These are phyloP conservation scores for Pisolithus tinctorius DNA, from an alignment of 768 basidiomycete genomes.

Conservation along the genomic window DNA sequence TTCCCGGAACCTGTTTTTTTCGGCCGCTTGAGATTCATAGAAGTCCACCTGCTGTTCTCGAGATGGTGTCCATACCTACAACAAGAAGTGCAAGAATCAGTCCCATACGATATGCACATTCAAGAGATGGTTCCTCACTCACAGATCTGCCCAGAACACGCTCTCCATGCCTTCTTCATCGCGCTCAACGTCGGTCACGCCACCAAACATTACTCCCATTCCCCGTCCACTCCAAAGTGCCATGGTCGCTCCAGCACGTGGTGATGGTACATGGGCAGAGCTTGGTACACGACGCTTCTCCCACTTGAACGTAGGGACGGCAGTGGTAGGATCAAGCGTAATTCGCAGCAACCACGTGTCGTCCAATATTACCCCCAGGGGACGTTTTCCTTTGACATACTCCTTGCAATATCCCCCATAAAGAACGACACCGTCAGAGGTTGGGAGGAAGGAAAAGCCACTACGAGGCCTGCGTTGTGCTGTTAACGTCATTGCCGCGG, in stretches of 20 bases:
- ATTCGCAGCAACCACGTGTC: constrained; percentile 81
- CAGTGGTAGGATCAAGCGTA: constrained; percentile 19
- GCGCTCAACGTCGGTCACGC: constrained; percentile 81
- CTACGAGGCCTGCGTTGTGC: constrained; percentile 49
- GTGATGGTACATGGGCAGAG: constrained; percentile 43
- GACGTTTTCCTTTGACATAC: constrained; percentile 78
- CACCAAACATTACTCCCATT: constrained; percentile 80
- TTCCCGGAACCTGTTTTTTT: constrained; percentile 35
- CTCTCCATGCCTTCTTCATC: constrained; percentile 81
- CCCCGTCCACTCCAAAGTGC: constrained; percentile 61
- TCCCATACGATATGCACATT: background rate
- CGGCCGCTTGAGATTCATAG: constrained; percentile 59
- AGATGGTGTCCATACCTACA: constrained; percentile 73
- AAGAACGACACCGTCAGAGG: constrained; percentile 69
- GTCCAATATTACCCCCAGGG: constrained; percentile 80
- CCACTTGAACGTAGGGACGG: constrained; percentile 59
- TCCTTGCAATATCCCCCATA: constrained; percentile 92
- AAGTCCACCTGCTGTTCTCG: constrained; percentile 71
- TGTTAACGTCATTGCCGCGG: too few relatives aligned
- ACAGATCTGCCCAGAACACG: constrained; percentile 86
- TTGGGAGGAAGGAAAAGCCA: constrained; percentile 81
- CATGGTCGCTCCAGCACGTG: constrained; percentile 85
- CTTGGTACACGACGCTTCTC: constrained; percentile 77
- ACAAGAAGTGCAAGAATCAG: background rate
- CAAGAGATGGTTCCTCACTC: constrained; percentile 13